Conservation (phyloP, 2,329 filamentous ascomycete genomes). For the Alternaria incomplexa region DNA sequence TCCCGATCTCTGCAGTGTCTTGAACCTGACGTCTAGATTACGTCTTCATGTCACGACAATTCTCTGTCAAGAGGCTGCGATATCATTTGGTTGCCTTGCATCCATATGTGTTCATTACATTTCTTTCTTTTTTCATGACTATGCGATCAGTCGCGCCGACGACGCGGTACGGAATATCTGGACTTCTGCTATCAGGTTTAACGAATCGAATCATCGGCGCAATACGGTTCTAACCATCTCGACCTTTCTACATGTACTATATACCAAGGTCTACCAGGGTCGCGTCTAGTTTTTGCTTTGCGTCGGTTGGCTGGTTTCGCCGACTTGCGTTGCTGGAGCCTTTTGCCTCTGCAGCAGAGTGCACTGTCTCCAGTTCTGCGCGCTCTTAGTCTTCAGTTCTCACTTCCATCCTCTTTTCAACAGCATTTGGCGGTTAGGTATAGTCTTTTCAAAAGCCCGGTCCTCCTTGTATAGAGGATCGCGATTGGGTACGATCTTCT, state of each 20-base stretch:
- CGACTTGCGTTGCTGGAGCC: slow-evolving; percentile 24
- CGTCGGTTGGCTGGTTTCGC: slow-evolving; percentile 37
- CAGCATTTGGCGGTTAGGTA: slow-evolving; percentile 12
- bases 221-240: slow-evolving; percentile 41
- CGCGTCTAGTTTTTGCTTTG: slow-evolving; percentile 32
- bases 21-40: slow-evolving; percentile 23
- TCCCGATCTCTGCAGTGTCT: slow-evolving; percentile 38
- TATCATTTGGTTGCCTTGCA: slow-evolving; percentile 27
- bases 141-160: slow-evolving; percentile 39
- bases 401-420: slow-evolving; percentile 8
- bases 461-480: slow-evolving; percentile 26
- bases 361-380: slow-evolving; percentile 15
- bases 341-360: slow-evolving; percentile 9
- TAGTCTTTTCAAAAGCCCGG: slow-evolving; percentile 29
- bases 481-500: slow-evolving; percentile 14
- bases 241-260: slow-evolving; percentile 47
- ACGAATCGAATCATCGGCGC: slow-evolving; percentile 45
- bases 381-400: slow-evolving; percentile 5
- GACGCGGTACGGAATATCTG: slow-evolving; percentile 47
- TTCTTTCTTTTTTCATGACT: slow-evolving; percentile 37
- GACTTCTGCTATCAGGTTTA: slow-evolving; percentile 34
- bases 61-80: slow-evolving; percentile 36
- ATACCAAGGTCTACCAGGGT: slow-evolving; percentile 40
- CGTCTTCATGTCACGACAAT: slow-evolving; percentile 37
- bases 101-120: slow-evolving; percentile 36